These are phyloP conservation scores for Saccharomyces kudriavzevii DNA, from an alignment of 805 yeast genomes.

Conservation along the genomic window DNA sequence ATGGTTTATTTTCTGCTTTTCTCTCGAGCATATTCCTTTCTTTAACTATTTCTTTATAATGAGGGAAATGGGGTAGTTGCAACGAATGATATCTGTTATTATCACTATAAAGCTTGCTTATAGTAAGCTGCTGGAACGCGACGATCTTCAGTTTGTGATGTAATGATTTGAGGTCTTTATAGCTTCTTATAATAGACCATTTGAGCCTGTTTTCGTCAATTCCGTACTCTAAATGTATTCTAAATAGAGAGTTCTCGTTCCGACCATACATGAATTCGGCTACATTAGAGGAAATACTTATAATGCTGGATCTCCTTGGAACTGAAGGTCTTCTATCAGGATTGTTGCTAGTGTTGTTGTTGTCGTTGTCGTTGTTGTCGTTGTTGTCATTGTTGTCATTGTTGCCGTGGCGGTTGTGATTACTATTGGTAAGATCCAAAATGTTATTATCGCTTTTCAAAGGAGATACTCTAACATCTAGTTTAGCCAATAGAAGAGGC, in stretches of 20 bases:
- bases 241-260: conserved; percentile 28
- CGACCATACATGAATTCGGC: not conserved
- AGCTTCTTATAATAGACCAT: conserved; percentile 72
- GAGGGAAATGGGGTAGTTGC: conserved; percentile 26
- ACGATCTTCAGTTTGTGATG: conserved; percentile 61
- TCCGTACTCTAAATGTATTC: conserved; percentile 83
- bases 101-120: conserved; percentile 23
- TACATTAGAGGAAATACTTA: not conserved
- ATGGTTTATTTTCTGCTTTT: not conserved
- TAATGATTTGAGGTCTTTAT: conserved; percentile 61
- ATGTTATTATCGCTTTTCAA: conserved; percentile 28
- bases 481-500: conserved; percentile 67
- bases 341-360: not conserved
- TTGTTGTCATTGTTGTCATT: not conserved
- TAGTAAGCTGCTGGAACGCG: conserved; percentile 36
- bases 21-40: not conserved
- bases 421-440: not conserved
- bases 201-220: conserved; percentile 67
- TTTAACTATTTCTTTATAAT: conserved; percentile 1
- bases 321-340: not conserved
- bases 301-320: not conserved
- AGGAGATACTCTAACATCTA: conserved; percentile 52
- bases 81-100: conserved; percentile 19
- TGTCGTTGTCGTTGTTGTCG: not conserved
- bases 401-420: not conserved